Base-by-base conservation (phyloP, 2,329 filamentous ascomycete genomes). In the Ramularia endophylla region DNA sequence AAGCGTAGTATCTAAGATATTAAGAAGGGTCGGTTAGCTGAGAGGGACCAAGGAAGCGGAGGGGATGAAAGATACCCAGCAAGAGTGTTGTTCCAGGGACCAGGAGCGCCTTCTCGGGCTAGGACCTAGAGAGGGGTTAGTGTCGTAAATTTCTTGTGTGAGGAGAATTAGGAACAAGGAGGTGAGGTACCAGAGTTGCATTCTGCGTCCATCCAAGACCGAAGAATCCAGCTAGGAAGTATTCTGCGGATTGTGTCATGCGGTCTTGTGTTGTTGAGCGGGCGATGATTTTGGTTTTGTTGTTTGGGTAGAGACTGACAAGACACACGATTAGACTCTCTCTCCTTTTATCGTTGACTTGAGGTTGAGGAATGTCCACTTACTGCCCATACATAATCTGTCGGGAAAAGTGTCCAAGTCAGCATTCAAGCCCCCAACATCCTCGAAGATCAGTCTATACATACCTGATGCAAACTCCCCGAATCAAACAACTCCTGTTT, bases 201-300 rank as follows among this genome's bases (percentile, higher is more conserved):
- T 60, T 60, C n/a, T 46, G 72, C 1, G 78, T 73, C 83, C 83
- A 88, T 34, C 82, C 75, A 0, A 87, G 71, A 0, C 84, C 84
- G 56, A 88, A 88, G 66, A 88, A 88, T 0, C 85, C 85, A 5
- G 83, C 81, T 57, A 87, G 66, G 63, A 87, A 88, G 61, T 88
- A 83, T 61, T 88, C 83, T 3, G 83, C 83, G 28, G 75, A 82
- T 59, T 87, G 81, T 16, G 83, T 68, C 84, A 88, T 88, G 17
- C 85, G 78, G 57, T 85, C 79, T 59, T 88, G 82, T 1, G 83
- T 85, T 1, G 83, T 87, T 1, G 83, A 86, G 19, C 84, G 73
- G 12, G 79, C 82, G 43, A 87, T 76, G 45, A 88, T 79, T 65
- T 85, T 87, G 62, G 73, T 81, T 41, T 77, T 74, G 4, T 83